phyloP scores from a whole-genome alignment of 169 alveolate genomes.

The Condylostoma magnum region DNA sequence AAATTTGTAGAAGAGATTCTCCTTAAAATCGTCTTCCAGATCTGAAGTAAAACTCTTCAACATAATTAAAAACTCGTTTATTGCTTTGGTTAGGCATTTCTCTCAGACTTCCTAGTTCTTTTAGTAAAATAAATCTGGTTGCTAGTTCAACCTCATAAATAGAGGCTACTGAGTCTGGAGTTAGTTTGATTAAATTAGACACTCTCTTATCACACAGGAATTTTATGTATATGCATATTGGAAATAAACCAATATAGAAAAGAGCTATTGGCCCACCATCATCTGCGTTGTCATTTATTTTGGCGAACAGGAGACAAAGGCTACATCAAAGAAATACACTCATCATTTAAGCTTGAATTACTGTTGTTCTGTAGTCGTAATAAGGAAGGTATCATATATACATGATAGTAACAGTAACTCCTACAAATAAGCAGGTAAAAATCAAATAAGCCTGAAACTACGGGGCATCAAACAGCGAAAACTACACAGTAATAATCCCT shows the following conservation, averaged over 20 bases:
- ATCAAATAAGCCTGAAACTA: background rate
- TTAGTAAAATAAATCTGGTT: constrained; percentile 14
- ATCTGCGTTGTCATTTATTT: background rate
- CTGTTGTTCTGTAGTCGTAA: constrained; percentile 19
- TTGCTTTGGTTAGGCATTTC: no score
- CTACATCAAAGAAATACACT: constrained; percentile 10
- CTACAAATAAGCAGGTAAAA: background rate
- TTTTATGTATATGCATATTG: background rate
- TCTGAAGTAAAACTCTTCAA: constrained; percentile 24
- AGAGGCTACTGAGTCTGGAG: background rate
- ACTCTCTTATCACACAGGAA: constrained; percentile 12
- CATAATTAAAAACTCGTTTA: background rate
- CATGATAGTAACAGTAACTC: background rate
- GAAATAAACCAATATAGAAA: constrained; percentile 1
- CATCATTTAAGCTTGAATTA: constrained; percentile 8
- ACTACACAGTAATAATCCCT: background rate
- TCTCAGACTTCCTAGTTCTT: constrained; percentile 6
- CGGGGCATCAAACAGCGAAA: background rate
- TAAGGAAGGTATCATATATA: constrained; percentile 14
- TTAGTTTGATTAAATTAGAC: background rate
- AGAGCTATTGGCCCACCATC: constrained; percentile 13
- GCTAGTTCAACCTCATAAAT: constrained; percentile 23
- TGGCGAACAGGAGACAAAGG: constrained; percentile 1
- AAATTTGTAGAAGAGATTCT: background rate
- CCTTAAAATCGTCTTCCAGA: constrained; percentile 24